Evolutionary conservation across 305 asterid species (phyloP).

Genomic region (Coffea humblotiana): DNA sequence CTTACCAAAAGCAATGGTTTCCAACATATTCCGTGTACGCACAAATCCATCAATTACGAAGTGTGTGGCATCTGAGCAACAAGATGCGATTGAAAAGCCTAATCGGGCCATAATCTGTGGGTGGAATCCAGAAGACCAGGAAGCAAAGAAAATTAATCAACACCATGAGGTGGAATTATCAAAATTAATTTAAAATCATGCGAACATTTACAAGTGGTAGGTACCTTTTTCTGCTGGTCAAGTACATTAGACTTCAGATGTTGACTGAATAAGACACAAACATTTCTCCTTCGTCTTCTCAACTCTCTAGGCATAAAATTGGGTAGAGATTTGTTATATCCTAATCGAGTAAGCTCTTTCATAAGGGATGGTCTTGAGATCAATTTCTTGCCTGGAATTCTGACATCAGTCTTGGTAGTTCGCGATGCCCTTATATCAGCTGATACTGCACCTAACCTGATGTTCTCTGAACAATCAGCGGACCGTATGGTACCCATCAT

Average conservation of each 20-base stretch:
- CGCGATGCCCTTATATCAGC: slow-evolving; percentile 29
- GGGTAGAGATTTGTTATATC: slow-evolving; percentile 48
- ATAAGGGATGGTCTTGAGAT: slow-evolving; percentile 45
- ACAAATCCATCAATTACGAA: slow-evolving; percentile 92
- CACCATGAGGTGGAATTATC: slow-evolving; percentile 12
- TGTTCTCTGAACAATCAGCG: slow-evolving; percentile 17
- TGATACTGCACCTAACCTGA: slow-evolving; percentile 27
- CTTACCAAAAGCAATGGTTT: slow-evolving; percentile 91
- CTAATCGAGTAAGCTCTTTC: slow-evolving; percentile 65
- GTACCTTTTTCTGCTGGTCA: slow-evolving; percentile 83
- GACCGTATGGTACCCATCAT: slow-evolving; percentile 25
- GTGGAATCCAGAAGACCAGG: slow-evolving; percentile 43
- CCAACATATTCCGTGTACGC: slow-evolving; percentile 95
- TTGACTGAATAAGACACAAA: slow-evolving; percentile 75
- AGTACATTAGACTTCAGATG: slow-evolving; percentile 70
- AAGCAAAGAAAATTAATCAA: not conserved
- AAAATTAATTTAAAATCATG: slow-evolving; percentile 16
- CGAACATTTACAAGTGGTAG: not conserved
- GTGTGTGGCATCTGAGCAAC: slow-evolving; percentile 82
- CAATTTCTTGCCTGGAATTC: slow-evolving; percentile 22
- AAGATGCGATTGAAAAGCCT: slow-evolving; percentile 58
- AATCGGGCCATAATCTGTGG: slow-evolving; percentile 73
- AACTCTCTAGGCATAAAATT: slow-evolving; percentile 58
- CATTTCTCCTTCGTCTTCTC: slow-evolving; percentile 72
- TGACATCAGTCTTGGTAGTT: slow-evolving; percentile 32